Conservation (phyloP, 257 asterid genomes). For the Cynanchum wilfordii region DNA sequence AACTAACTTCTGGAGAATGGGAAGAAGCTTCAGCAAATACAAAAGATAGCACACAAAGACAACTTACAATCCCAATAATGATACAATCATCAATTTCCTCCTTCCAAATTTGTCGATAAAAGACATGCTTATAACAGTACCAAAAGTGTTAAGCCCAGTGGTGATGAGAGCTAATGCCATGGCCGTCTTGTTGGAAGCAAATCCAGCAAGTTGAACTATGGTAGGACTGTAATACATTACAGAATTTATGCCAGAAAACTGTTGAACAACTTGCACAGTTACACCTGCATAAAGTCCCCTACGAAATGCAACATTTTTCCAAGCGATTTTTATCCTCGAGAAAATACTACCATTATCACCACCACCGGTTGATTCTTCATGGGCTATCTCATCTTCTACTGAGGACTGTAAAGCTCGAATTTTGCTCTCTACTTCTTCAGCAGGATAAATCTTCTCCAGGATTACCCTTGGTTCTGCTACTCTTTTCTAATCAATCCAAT, state of each 20-base stretch:
- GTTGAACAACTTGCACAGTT: conserved; percentile 78
- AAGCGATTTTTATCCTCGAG: conserved; percentile 37
- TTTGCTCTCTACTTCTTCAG: conserved; percentile 63
- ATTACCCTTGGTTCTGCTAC: conserved; percentile 61
- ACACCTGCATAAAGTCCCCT: conserved; percentile 78
- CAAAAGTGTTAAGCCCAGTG: conserved; percentile 65
- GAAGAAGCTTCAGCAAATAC: conserved; percentile 41
- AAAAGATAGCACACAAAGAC: conserved; percentile 47
- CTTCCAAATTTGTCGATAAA: conserved; percentile 66
- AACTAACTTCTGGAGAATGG: conserved; percentile 45
- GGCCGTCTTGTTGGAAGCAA: conserved; percentile 69
- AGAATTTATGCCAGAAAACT: conserved; percentile 75
- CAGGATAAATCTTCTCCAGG: conserved; percentile 66
- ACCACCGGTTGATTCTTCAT: conserved; percentile 28
- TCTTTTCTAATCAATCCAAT: conserved; percentile 33
- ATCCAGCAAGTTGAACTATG: conserved; percentile 74
- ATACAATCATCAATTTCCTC: conserved; percentile 62
- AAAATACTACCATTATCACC: background rate
- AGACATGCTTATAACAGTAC: conserved; percentile 58
- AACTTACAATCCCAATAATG: conserved; percentile 56
- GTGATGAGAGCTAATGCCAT: conserved; percentile 72
- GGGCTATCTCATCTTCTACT: conserved; percentile 57
- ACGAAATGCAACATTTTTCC: conserved; percentile 53
- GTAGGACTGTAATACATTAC: conserved; percentile 95
- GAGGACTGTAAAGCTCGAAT: conserved; percentile 55